Evolutionary conservation across 2,329 filamentous ascomycete genomes (phyloP).

Genomic region (Colletotrichum sp.): DNA sequence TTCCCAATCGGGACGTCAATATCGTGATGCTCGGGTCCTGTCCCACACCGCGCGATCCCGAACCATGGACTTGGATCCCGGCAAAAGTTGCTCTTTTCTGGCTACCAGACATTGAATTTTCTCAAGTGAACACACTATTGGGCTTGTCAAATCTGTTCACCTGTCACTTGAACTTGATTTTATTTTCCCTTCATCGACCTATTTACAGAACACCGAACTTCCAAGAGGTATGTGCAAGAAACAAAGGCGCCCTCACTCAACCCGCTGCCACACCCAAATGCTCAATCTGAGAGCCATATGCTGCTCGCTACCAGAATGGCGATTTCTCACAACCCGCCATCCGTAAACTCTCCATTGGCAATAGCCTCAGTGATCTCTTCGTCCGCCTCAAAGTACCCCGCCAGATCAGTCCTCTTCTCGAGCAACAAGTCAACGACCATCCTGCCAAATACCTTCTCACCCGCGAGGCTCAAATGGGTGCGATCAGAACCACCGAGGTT

Average conservation of each 20-base stretch:
- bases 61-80: background rate
- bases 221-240: background rate
- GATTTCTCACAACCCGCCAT: conserved; percentile 15
- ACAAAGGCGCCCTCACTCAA: background rate
- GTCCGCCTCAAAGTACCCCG: conserved; percentile 29
- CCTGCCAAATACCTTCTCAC: conserved; percentile 60
- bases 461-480: conserved; percentile 61
- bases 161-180: background rate
- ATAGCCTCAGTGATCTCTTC: conserved; percentile 35
- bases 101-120: background rate
- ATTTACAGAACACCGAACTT: background rate
- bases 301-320: background rate
- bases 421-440: conserved; percentile 60
- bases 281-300: rapidly evolving
- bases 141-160: too few species aligned
- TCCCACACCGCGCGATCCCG: background rate
- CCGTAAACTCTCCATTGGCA: conserved; percentile 31
- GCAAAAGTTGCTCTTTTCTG: background rate
- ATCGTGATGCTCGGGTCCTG: background rate
- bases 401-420: conserved; percentile 23
- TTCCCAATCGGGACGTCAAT: background rate
- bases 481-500: conserved; percentile 50
- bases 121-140: background rate
- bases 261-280: rapidly evolving
- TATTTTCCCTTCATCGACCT: background rate